These are phyloP conservation scores for Chlorophyllum brunneum DNA, from an alignment of 768 basidiomycete species.

Conservation along the genomic window DNA sequence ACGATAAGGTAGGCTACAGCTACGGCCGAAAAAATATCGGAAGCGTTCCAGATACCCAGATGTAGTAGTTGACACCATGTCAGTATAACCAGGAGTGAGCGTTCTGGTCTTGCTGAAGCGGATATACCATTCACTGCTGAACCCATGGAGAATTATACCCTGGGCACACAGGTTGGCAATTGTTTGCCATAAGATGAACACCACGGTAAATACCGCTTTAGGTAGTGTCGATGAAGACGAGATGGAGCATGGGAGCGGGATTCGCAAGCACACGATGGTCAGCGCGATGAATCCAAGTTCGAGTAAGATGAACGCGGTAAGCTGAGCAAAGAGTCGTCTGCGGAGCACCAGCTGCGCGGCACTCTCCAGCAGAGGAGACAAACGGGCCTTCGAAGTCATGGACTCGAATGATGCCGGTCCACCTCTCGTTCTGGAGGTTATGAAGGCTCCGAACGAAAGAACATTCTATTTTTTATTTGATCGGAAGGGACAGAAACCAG, in stretches of 20 bases:
- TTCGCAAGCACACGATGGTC: not conserved
- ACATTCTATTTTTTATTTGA: no score
- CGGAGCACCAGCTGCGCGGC: not conserved
- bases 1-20: not conserved
- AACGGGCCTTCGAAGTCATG: no score
- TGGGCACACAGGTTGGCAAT: not conserved
- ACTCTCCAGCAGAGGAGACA: not conserved
- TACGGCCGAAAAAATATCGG: not conserved
- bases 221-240: not conserved
- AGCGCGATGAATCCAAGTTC: not conserved
- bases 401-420: no score
- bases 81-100: not conserved
- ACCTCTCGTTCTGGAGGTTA: no score
- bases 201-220: not conserved
- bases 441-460: no score
- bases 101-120: not conserved
- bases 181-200: constrained; percentile 4
- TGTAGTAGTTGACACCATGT: not conserved
- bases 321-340: not conserved
- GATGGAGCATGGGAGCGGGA: not conserved
- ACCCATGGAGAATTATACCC: not conserved
- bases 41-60: not conserved
- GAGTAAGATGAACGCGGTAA: no score
- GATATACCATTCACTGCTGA: constrained; percentile 5
- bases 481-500: no score